phyloP scores from a whole-genome alignment of 129 eudicot genomes.

The Daucus carota region DNA sequence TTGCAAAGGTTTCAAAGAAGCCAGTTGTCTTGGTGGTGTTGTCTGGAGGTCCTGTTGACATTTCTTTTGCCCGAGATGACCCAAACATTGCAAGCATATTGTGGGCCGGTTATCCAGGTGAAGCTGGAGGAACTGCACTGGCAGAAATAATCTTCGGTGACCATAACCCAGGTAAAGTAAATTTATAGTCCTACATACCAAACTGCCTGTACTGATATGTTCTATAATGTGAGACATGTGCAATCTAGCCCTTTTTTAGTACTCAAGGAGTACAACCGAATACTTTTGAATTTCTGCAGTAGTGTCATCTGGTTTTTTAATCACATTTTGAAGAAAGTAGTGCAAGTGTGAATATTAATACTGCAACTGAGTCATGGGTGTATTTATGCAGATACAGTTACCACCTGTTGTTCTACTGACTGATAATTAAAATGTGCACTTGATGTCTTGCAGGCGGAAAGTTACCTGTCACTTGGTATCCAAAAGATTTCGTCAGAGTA shows the following conservation, averaged over 20 bases:
- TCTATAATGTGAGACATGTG: background rate
- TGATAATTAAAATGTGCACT: background rate
- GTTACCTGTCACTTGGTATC: slow-evolving; percentile 8
- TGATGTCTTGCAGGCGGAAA: slow-evolving; percentile 2
- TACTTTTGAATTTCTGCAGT: background rate
- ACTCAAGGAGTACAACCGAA: background rate
- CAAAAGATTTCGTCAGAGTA: slow-evolving; percentile 7
- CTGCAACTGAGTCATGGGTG: background rate
- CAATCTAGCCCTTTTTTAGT: background rate
- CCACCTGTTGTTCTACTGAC: background rate
- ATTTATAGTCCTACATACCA: background rate
- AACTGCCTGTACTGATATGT: background rate
- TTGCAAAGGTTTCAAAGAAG: slow-evolving; percentile 5
- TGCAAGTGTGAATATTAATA: background rate
- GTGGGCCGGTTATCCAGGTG: slow-evolving; percentile 13
- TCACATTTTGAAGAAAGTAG: background rate
- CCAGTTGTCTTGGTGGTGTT: slow-evolving; percentile 10
- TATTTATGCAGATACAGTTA: background rate
- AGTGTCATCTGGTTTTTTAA: background rate
- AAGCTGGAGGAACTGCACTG: slow-evolving; percentile 7
- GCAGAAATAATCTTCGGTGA: slow-evolving; percentile 4
- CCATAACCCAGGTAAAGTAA: slow-evolving; percentile 11
- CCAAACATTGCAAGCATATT: slow-evolving; percentile 8
- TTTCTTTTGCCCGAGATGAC: slow-evolving; percentile 2
- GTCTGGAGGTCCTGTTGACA: slow-evolving; percentile 10